These are phyloP conservation scores for Quercus gilva DNA, from an alignment of 306 rosid genomes.

Conservation along the genomic window DNA sequence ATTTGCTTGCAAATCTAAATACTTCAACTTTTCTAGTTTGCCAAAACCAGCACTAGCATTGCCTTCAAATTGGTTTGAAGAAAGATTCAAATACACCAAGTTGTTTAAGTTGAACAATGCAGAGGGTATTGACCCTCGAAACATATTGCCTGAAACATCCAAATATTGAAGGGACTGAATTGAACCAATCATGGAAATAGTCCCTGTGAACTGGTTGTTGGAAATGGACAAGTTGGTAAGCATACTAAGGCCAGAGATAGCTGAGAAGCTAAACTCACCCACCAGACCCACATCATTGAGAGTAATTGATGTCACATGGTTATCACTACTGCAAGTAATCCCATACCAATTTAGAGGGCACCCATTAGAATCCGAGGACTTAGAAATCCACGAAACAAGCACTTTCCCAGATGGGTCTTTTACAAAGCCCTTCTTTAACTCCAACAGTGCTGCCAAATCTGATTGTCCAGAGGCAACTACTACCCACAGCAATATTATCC, in stretches of 20 bases:
- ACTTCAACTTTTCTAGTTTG: constrained; percentile 50
- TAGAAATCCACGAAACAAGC: constrained; percentile 65
- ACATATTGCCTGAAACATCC: constrained; percentile 64
- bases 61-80: constrained; percentile 65
- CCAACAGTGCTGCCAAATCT: constrained; percentile 63
- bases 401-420: constrained; percentile 56
- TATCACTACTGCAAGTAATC: constrained; percentile 44
- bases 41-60: constrained; percentile 44
- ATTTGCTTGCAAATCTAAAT: constrained; percentile 50
- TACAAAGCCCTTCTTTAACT: constrained; percentile 59
- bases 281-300: constrained; percentile 58
- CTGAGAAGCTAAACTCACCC: constrained; percentile 57
- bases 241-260: constrained; percentile 54
- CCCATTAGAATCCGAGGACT: constrained; percentile 60
- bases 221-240: constrained; percentile 58
- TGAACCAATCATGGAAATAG: constrained; percentile 32
- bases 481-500: constrained; percentile 39
- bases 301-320: constrained; percentile 54
- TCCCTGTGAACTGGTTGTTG: constrained; percentile 69
- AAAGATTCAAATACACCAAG: constrained; percentile 57
- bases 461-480: constrained; percentile 49
- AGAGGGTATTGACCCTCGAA: constrained; percentile 45
- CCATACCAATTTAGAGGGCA: constrained; percentile 79
- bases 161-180: constrained; percentile 49
- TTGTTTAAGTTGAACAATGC: constrained; percentile 28